Evolutionary conservation across 1,139 yeast species (phyloP).

Genomic region (Scheffersomyces illinoinensis): DNA sequence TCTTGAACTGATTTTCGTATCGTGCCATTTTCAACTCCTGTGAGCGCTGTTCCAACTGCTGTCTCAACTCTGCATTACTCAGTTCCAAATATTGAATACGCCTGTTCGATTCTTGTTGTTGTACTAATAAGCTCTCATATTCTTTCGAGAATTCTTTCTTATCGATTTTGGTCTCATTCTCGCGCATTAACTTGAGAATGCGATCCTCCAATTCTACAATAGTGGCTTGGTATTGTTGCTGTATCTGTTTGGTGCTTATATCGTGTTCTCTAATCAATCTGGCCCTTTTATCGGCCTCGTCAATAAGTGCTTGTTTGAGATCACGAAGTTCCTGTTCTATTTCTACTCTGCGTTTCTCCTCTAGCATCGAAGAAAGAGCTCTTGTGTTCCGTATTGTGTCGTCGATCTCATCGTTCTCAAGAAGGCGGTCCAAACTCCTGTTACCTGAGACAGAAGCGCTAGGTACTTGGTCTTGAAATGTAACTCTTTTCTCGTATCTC

Average conservation of each 20-base stretch:
- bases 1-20: conserved; percentile 2
- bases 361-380: background rate
- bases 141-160: background rate
- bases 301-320: background rate
- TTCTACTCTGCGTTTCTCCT: background rate
- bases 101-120: background rate
- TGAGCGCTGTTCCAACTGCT: conserved; percentile 8
- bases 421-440: conserved; percentile 2
- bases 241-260: background rate
- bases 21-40: conserved; percentile 4
- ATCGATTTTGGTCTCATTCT: background rate
- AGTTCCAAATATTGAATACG: background rate
- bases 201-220: background rate
- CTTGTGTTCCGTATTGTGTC: conserved; percentile 3
- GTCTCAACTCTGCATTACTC: background rate
- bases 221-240: background rate
- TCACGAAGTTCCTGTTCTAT: conserved; percentile 2
- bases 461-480: background rate
- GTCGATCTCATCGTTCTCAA: conserved; percentile 11
- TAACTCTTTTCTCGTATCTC: background rate
- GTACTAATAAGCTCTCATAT: background rate
- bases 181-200: background rate
- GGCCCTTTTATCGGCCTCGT: background rate
- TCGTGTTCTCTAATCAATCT: background rate
- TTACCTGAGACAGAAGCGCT: conserved; percentile 5